Evolutionary conservation across 441 rosid species (phyloP), one percentile per base, ranked within the genome.

Genomic region (Pelargonium fulgidum): DNA sequence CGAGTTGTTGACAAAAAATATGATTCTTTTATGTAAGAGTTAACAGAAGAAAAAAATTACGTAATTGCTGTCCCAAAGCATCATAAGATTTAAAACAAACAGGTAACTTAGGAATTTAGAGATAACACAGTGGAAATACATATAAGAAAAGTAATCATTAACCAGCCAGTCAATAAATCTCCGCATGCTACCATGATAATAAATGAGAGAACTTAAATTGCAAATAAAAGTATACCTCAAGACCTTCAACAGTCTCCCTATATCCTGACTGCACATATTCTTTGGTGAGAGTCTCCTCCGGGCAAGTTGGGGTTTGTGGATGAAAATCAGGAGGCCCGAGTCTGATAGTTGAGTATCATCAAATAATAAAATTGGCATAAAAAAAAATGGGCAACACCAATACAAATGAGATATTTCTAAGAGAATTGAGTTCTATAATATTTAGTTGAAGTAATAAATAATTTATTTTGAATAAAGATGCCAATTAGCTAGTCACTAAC

Each of bases 301-400:
- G 91, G 67, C 97, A 96, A 82, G 71, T 85, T 65, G 86, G 87
- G 66, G 91, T 83, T 73, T 89, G 99, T 24, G 96, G 98, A 72
- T 86, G 89, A 79, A 82, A 96, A 79, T 96, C 99, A 13, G 99
- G 97, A 12, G 98, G 96, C 67, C 96, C 99, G 67, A 96, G 87
- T 80, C 99, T 96, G 81, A 76, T 66, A 61, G 54, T 68, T 1
- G 67, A 68, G 77, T 66, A n/a, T 47, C 63, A 50, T 41, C 54
- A 48, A 20, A 70, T 64, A 56, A 68, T 39, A 14, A 68, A 4
- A 47, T 58, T 47, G 73, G 75, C 76, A 61, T 78, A 70, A 68
- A 67, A 70, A n/a, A n/a, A n/a, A n/a, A n/a, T n/a, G n/a, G n/a
- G n/a, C n/a, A n/a, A n/a, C n/a, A n/a, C n/a, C n/a, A n/a, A n/a